phyloP scores from a whole-genome alignment of 768 basidiomycete species.

The Collybia mongolica region DNA sequence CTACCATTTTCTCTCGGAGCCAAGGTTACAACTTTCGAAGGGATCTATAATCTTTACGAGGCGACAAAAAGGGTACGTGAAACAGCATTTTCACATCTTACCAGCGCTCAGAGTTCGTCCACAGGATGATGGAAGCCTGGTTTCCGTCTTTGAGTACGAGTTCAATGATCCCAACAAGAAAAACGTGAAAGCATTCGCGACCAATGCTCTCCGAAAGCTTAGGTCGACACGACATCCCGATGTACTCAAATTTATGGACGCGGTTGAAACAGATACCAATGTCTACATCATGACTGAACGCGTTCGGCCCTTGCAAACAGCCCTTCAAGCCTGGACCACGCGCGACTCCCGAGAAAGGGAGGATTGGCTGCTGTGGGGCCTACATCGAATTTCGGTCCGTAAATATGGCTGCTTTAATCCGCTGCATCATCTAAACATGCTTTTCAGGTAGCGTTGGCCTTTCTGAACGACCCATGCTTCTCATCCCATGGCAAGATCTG shows the following conservation, averaged over 20 bases:
- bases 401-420: neutral
- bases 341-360: constrained; percentile 67
- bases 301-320: constrained; percentile 68
- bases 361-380: constrained; percentile 92
- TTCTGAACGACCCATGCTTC: constrained; percentile 80
- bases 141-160: constrained; percentile 94
- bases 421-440: neutral
- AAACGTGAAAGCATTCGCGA: constrained; percentile 71
- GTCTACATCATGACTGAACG: constrained; percentile 96
- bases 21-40: constrained; percentile 65
- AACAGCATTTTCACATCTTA: constrained; percentile 11
- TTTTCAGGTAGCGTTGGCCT: constrained; percentile 78
- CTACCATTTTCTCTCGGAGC: constrained; percentile 84
- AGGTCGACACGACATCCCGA: constrained; percentile 94
- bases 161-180: constrained; percentile 58
- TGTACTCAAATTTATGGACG: constrained; percentile 93
- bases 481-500: constrained; percentile 84
- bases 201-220: constrained; percentile 87
- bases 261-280: constrained; percentile 81
- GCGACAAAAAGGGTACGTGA: constrained; percentile 77
- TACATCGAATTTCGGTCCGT: constrained; percentile 86
- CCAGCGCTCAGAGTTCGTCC: constrained; percentile 11
- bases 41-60: constrained; percentile 85
- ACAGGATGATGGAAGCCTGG: constrained; percentile 83
- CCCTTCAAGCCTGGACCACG: constrained; percentile 60